Base-by-base conservation (phyloP, 2,329 filamentous ascomycete species). In the Colletotrichum destructivum region DNA sequence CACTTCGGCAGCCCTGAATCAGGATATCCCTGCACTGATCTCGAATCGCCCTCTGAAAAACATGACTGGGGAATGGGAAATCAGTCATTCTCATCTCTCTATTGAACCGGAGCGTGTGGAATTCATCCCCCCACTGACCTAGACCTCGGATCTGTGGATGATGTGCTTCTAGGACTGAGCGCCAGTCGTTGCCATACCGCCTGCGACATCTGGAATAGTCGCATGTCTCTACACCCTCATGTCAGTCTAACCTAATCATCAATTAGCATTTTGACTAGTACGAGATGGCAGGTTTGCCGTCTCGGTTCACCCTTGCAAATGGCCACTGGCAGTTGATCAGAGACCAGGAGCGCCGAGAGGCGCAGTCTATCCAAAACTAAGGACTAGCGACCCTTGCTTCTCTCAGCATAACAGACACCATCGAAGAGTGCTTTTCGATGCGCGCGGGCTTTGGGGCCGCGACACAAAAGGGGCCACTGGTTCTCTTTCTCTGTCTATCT, bases 1-100 rank as follows among this genome's bases (percentile, higher is more conserved):
- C 54, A 42, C 40, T 62, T 61, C 62, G n/a, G 16, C 38, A 31
- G 15, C 13, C 42, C 62, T 66, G 62, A 70, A 62, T 70, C 62
- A 51, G 49, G 46, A 44, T 21, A 70, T 66, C 68, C 68, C 31
- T 70, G 68, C 18, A 55, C 47, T 4, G 38, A 60, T 55, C 55
- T 56, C n/a, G 38, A 55, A 61, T 21, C 44, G 54, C 54, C 61
- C 4, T 4, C 23, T 44, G n/a, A 40, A 23, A 15, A 26, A 44
- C 23, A 21, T 16, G 21, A 31, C 26, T 55, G 31, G 7, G n/a
- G 6, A 21, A 6, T 35, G 5, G 44, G 40, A 55, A 18, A n/a
- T 42, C 38, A 31, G 26, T 7, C 46, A 23, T 26, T 21, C 9
- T 26, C n/a, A 51, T 5, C 9, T 8, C 26, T 31, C 4, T 52